phyloP scores from a whole-genome alignment of 176 grass and related monocot species.

The Elymus sibiricus region DNA sequence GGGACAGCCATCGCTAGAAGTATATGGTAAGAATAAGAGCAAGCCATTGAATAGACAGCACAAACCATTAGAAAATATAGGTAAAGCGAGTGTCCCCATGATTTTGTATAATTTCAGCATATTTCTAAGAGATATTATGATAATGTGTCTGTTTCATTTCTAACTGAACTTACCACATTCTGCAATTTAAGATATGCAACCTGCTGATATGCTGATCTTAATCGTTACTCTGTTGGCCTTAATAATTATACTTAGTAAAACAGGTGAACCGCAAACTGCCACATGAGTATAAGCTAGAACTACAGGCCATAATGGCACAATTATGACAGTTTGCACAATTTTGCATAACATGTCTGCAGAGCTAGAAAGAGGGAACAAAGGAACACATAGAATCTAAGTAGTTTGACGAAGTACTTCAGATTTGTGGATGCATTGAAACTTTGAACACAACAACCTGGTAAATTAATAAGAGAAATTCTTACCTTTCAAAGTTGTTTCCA shows the following conservation, averaged over 20 bases:
- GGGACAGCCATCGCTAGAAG: constrained; percentile 59
- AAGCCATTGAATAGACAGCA: not conserved
- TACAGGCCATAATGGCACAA: not conserved
- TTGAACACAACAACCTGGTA: not conserved
- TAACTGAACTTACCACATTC: constrained; percentile 2
- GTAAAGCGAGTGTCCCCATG: not conserved
- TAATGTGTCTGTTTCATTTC: not conserved
- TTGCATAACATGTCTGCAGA: not conserved
- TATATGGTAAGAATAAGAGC: not conserved
- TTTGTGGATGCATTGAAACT: constrained; percentile 13
- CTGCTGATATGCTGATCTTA: not conserved
- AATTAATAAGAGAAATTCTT: constrained; percentile 12
- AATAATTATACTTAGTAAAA: not conserved
- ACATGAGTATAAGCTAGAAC: not conserved
- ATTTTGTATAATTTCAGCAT: not conserved
- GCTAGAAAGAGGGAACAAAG: not conserved
- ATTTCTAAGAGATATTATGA: not conserved
- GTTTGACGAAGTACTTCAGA: not conserved
- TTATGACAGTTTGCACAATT: not conserved
- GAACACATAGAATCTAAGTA: constrained; percentile 15
- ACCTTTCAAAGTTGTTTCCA: constrained; percentile 23
- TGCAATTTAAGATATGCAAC: constrained; percentile 7
- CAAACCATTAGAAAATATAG: not conserved
- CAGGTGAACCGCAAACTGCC: not conserved
- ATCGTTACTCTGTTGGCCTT: not conserved